Percentiles rank a stretch among this genome's conserved stretches.
phyloP scores from a whole-genome alignment of 345 rosid genomes.

The Linum lewisii region DNA sequence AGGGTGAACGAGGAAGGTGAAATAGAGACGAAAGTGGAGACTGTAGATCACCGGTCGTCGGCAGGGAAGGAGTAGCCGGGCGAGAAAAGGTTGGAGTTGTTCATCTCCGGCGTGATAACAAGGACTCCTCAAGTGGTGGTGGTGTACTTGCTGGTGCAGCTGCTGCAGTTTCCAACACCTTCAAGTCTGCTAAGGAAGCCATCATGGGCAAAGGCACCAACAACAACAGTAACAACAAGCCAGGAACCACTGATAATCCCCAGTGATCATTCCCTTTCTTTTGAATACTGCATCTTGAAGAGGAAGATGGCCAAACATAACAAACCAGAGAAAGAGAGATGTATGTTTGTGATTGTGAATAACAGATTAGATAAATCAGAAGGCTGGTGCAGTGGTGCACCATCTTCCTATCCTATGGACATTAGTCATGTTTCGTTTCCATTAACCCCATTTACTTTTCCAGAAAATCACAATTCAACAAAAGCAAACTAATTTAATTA shows the following conservation, averaged over 20 bases:
- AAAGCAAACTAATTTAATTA: too few relatives aligned
- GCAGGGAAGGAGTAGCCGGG: conserved; percentile 22
- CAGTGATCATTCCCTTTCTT: too few relatives aligned
- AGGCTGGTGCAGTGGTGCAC: too few relatives aligned
- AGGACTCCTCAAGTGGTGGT: conserved; percentile 1
- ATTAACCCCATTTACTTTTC: too few relatives aligned
- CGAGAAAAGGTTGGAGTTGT: conserved; percentile 27
- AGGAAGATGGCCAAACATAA: too few relatives aligned
- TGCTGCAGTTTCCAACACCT: conserved; percentile 18
- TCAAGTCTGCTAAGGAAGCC: conserved; percentile 26
- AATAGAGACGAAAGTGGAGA: conserved; percentile 26
- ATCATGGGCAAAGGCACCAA: conserved; percentile 15
- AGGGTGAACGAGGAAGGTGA: conserved; percentile 22
- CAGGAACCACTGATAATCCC: background rate
- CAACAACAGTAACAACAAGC: conserved; percentile 6
- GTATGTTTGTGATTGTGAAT: too few relatives aligned
- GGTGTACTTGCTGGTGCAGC: conserved; percentile 19
- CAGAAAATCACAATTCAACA: too few relatives aligned
- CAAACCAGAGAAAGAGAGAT: too few relatives aligned
- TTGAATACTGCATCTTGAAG: too few relatives aligned
- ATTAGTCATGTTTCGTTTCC: too few relatives aligned
- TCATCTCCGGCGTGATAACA: conserved; percentile 21
- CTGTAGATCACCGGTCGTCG: conserved; percentile 20
- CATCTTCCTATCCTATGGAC: too few relatives aligned
- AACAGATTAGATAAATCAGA: too few relatives aligned